Evolutionary conservation across 2,329 filamentous ascomycete species (phyloP).

Genomic region (Trichoderma sp.): DNA sequence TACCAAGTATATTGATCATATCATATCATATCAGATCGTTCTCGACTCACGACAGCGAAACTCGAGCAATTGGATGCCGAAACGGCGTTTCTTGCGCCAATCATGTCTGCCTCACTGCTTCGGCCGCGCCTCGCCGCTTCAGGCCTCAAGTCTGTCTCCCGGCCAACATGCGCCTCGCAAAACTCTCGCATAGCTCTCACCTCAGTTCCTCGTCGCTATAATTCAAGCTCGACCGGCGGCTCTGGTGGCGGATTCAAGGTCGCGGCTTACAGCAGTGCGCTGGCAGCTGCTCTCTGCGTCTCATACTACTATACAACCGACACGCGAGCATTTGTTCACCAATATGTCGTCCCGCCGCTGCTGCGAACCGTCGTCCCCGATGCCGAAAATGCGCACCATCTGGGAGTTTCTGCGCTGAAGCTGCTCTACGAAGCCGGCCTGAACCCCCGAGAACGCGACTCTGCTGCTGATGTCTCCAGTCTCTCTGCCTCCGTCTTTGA

Average conservation of each 20-base stretch:
- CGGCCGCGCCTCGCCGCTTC: constrained; percentile 17
- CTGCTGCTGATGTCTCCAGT: constrained; percentile 32
- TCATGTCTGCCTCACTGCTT: constrained; percentile 18
- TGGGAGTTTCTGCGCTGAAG: constrained; percentile 68
- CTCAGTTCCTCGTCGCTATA: constrained; percentile 3
- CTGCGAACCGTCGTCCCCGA: constrained; percentile 67
- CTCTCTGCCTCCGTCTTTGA: constrained; percentile 63
- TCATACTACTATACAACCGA: constrained; percentile 70
- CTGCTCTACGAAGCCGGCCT: constrained; percentile 69
- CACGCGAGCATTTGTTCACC: constrained; percentile 67
- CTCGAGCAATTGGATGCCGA: constrained; percentile 22
- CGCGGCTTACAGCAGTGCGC: constrained; percentile 39
- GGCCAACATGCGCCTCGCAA: not conserved
- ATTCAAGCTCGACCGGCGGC: constrained; percentile 7
- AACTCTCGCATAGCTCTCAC: not conserved
- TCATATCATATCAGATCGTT: not conserved
- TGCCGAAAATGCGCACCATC: constrained; percentile 88
- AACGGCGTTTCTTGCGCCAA: constrained; percentile 20
- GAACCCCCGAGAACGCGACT: constrained; percentile 75
- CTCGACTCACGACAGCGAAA: not conserved
- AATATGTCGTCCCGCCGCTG: constrained; percentile 62
- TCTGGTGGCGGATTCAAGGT: constrained; percentile 29
- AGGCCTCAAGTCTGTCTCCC: not conserved
- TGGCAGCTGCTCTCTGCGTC: constrained; percentile 43
- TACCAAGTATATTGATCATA: not conserved